phyloP scores from a whole-genome alignment of 768 basidiomycete species.

The Hortiboletus flavorubellus region DNA sequence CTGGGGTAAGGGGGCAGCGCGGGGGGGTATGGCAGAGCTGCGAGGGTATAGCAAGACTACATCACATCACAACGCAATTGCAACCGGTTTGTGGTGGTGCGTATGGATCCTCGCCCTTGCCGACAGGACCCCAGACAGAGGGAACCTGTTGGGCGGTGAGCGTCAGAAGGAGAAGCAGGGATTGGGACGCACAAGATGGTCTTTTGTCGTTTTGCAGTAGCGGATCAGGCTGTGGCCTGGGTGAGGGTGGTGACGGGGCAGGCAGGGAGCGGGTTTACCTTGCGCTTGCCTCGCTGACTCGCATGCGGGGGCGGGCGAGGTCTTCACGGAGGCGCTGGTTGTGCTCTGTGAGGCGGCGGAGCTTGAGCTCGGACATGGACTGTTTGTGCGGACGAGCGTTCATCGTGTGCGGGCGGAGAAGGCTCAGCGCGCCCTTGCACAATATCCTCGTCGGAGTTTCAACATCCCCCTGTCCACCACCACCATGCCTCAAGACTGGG shows the following conservation, averaged over 20 bases:
- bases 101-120: constrained; percentile 90
- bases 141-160: constrained; percentile 56
- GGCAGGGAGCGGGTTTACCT: constrained; percentile 44
- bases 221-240: constrained; percentile 68
- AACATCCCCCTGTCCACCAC: constrained; percentile 10
- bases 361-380: constrained; percentile 97
- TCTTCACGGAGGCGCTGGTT: constrained; percentile 91
- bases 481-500: constrained; percentile 21
- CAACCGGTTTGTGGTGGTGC: constrained; percentile 76
- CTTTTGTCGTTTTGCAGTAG: constrained; percentile 92
- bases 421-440: too few species aligned
- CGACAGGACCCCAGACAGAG: constrained; percentile 90
- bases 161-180: neutral
- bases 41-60: constrained; percentile 31
- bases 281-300: constrained; percentile 88
- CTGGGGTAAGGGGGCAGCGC: neutral
- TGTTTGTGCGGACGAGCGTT: constrained; percentile 81
- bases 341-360: constrained; percentile 89
- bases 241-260: neutral
- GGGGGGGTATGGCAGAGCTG: constrained; percentile 31
- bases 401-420: constrained; percentile 39
- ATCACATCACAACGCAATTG: constrained; percentile 70
- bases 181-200: constrained; percentile 67
- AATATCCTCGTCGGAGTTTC: constrained; percentile 17
- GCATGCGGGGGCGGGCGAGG: constrained; percentile 80